phyloP scores from a whole-genome alignment of 441 rosid species.

The Biscutella laevigata region DNA sequence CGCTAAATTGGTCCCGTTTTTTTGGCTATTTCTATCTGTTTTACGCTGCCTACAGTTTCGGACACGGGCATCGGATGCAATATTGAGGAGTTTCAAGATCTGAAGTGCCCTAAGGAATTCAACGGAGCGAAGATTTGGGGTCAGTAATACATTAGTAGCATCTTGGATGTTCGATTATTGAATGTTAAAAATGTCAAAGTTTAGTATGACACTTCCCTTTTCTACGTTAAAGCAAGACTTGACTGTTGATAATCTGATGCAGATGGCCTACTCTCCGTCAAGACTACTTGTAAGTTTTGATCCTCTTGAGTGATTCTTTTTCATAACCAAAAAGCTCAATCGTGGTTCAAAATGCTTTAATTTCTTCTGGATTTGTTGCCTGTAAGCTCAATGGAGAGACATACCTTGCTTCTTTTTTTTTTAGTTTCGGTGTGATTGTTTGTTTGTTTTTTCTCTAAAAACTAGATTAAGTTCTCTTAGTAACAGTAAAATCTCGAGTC shows the following conservation, averaged over 20 bases:
- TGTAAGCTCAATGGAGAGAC: neutral
- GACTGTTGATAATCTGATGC: constrained; percentile 27
- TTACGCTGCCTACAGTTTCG: constrained; percentile 35
- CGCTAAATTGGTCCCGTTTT: neutral
- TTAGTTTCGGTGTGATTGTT: neutral
- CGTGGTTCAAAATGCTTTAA: neutral
- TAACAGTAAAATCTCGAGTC: neutral
- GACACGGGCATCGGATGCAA: constrained; percentile 64
- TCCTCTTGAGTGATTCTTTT: neutral
- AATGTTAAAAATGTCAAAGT: neutral
- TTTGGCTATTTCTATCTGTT: neutral
- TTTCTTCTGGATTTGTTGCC: neutral
- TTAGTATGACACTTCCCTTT: neutral
- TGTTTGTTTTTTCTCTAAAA: neutral
- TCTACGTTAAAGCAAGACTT: neutral
- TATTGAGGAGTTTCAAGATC: constrained; percentile 52
- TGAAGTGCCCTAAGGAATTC: constrained; percentile 29
- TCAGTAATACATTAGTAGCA: no score
- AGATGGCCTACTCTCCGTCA: constrained; percentile 72
- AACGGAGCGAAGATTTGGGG: constrained; percentile 50
- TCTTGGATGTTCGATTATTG: no score
- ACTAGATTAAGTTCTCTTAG: neutral
- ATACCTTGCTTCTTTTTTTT: neutral
- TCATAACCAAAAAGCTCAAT: neutral
- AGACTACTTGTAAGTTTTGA: constrained; percentile 59